Conservation (phyloP, 148 eudicot genomes). For the Cornus florida region DNA sequence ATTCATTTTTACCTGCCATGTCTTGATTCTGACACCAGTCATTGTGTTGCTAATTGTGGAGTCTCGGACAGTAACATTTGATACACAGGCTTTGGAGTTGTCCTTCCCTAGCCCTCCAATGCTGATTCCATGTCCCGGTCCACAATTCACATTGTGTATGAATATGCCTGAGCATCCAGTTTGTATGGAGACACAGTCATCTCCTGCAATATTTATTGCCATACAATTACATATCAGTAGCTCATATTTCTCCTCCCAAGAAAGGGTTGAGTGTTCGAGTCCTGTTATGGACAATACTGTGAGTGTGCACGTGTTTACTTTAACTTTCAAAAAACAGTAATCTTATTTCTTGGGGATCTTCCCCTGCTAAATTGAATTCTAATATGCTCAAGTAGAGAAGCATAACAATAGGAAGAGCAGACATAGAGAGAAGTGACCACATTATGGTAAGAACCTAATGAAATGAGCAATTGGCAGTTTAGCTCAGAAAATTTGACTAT, state of each 20-base stretch:
- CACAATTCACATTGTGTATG: constrained; percentile 33
- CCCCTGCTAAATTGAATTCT: no score
- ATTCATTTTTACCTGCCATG: constrained; percentile 35
- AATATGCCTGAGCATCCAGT: constrained; percentile 30
- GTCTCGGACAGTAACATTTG: constrained; percentile 33
- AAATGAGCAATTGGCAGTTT: no score
- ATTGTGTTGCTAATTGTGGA: constrained; percentile 20
- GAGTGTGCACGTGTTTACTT: no score
- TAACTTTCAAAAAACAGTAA: neutral
- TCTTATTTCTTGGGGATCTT: no score
- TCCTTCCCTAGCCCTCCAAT: constrained; percentile 38
- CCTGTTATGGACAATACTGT: no score
- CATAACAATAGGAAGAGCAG: no score
- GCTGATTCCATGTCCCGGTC: constrained; percentile 44
- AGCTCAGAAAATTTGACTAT: no score
- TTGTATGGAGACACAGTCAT: constrained; percentile 42
- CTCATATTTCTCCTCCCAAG: neutral
- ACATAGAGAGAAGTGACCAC: no score
- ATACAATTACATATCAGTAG: neutral
- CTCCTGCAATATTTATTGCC: constrained; percentile 16
- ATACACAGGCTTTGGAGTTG: constrained; percentile 34
- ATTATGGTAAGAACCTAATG: no score
- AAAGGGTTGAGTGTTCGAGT: no score
- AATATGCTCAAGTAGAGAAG: no score
- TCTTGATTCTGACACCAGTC: constrained; percentile 41